phyloP scores from a whole-genome alignment of 495 filamentous ascomycete genomes.

The Acidiella bohemica region DNA sequence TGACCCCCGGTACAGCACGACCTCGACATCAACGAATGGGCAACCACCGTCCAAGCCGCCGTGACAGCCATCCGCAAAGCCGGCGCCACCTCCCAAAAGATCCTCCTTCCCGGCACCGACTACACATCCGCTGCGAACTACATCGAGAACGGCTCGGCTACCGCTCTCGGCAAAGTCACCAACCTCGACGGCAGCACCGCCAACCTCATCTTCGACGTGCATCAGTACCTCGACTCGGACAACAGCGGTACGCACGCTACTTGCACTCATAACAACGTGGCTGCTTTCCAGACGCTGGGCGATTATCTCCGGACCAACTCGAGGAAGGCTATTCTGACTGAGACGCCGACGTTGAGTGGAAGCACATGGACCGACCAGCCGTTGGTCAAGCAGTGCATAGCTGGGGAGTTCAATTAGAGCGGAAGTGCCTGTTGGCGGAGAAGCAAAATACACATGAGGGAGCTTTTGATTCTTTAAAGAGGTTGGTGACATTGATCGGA shows the following conservation, averaged over 20 bases:
- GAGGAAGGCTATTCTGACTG: conserved; percentile 27
- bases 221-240: conserved; percentile 48
- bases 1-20: conserved; percentile 27
- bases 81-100: conserved; percentile 44
- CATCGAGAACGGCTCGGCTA: conserved; percentile 34
- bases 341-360: conserved; percentile 33
- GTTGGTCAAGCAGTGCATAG: conserved; percentile 29
- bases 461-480: background rate
- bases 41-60: conserved; percentile 38
- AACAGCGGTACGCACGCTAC: conserved; percentile 38
- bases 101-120: conserved; percentile 34
- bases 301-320: conserved; percentile 36
- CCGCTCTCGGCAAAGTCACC: conserved; percentile 36
- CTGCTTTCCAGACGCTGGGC: conserved; percentile 22
- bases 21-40: conserved; percentile 37
- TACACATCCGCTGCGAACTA: conserved; percentile 38
- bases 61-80: conserved; percentile 46
- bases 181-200: conserved; percentile 41
- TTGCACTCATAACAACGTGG: conserved; percentile 40
- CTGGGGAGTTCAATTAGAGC: conserved; percentile 16
- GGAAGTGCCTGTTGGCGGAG: too few relatives aligned
- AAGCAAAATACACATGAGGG: background rate
- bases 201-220: conserved; percentile 44
- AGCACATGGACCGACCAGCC: conserved; percentile 30
- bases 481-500: too few relatives aligned